Evolutionary conservation across 352 stramenopile genomes (phyloP), one percentile per base, ranked within the genome.

Genomic region (Peronospora belbahrii): DNA sequence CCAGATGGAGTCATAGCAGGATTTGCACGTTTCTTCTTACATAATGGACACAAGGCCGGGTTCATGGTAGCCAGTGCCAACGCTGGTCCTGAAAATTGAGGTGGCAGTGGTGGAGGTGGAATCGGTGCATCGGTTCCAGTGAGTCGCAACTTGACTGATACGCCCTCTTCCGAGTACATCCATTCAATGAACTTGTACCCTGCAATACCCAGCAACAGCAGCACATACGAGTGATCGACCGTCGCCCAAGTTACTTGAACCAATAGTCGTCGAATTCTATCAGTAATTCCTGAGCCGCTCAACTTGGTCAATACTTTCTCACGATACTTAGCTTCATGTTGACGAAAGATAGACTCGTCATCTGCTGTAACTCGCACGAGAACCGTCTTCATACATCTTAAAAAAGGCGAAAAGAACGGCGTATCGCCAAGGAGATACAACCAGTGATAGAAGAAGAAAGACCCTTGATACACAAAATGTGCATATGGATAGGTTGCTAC

Each of bases 131-230:
- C 65, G 6, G 61, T 65, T 5, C 64, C 65, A 0, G 63, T 85
- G 34, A 81, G 47, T 30, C 66, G 70, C 39, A 85, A 47, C 41
- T 83, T 85, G 17, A 65, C 70, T 0, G 77, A 65, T 7, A 62
- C 63, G 11, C 76, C 79, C 44, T 88, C 79, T 38, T 94, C 82
- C 34, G 77, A 90, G 62, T 94, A 89, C 71, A 94, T 87, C 82
- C 82, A 94, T 52, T 94, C 82, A 32, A 89, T 52, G 35, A 90
- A 84, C 48, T 94, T 94, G 66, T 90, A 94, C 25, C 70, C 65
- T 0, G 79, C 78, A 50, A 94, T 83, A 31, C 77, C 71, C 15
- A 89, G 39, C 18, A 91, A 53, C 11, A 94, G 52, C 35, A 91
- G 55, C 40, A 86, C 69, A 38, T 91, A 88, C 56, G 77, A 94